phyloP scores from a whole-genome alignment of 352 stramenopile species.

The Phytophthora foliorum region DNA sequence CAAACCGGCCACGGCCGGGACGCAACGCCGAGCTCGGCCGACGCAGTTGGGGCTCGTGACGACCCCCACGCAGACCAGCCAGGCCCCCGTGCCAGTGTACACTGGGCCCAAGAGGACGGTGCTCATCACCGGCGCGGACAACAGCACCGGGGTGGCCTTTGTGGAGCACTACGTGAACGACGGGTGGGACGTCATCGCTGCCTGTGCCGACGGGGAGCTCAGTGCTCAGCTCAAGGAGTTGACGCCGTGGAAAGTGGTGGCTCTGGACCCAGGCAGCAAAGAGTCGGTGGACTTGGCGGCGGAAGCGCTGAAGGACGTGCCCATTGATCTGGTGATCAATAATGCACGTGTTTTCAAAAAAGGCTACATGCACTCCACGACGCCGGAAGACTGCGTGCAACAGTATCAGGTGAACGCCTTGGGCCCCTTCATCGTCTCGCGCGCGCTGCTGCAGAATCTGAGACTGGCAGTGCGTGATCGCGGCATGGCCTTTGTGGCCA shows the following conservation, averaged over 20 bases:
- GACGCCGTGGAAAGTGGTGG: constrained; percentile 52
- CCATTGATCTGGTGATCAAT: constrained; percentile 82
- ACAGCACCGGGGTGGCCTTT: constrained; percentile 47
- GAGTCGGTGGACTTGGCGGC: constrained; percentile 56
- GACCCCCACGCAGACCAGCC: neutral
- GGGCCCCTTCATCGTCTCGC: constrained; percentile 69
- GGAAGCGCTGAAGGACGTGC: constrained; percentile 43
- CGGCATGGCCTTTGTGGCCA: constrained; percentile 56
- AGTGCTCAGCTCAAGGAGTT: constrained; percentile 34
- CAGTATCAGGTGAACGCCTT: constrained; percentile 80
- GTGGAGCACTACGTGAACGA: constrained; percentile 46
- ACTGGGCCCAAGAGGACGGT: constrained; percentile 48
- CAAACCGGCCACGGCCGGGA: no score
- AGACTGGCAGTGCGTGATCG: constrained; percentile 46
- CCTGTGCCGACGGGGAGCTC: constrained; percentile 28
- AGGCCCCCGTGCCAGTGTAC: constrained; percentile 18
- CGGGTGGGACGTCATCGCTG: constrained; percentile 55
- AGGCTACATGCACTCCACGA: constrained; percentile 46
- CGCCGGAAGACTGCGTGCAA: constrained; percentile 55
- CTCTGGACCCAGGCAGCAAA: constrained; percentile 58
- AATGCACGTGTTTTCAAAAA: constrained; percentile 63
- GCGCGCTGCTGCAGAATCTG: constrained; percentile 64
- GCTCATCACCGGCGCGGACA: constrained; percentile 55
- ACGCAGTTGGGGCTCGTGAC: constrained; percentile 26
- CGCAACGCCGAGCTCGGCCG: constrained; percentile 13